phyloP scores from a whole-genome alignment of 2,329 filamentous ascomycete genomes.

The Ceratocystis destructans region DNA sequence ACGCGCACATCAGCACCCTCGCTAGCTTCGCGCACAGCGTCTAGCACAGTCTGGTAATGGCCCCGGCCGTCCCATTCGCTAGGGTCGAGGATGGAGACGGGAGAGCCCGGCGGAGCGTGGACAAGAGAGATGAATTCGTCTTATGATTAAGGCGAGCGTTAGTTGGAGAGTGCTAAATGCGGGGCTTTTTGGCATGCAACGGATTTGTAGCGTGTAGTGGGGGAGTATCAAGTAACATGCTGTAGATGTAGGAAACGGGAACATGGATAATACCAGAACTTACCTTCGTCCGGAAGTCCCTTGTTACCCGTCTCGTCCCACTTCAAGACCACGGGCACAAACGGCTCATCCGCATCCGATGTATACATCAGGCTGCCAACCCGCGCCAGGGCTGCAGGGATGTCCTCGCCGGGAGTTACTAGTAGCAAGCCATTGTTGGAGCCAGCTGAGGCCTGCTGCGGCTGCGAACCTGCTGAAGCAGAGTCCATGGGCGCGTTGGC shows the following conservation, averaged over 20 bases:
- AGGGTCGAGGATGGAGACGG: conserved; percentile 52
- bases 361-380: conserved; percentile 49
- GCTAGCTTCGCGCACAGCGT: conserved; percentile 52
- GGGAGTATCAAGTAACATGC: background rate
- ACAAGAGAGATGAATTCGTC: conserved; percentile 59
- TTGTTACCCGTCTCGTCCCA: conserved; percentile 39
- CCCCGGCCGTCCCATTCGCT: conserved; percentile 60
- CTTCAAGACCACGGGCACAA: conserved; percentile 58
- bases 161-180: background rate
- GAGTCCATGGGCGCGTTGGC: conserved; percentile 57
- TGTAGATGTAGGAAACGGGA: background rate
- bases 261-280: conserved; percentile 22
- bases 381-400: conserved; percentile 45
- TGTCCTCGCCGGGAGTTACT: conserved; percentile 38
- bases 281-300: conserved; percentile 48
- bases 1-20: conserved; percentile 57
- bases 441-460: conserved; percentile 10
- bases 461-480: conserved; percentile 21
- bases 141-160: conserved; percentile 26
- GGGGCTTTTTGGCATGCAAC: background rate
- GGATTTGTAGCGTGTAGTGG: background rate
- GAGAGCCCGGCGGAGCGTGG: conserved; percentile 35
- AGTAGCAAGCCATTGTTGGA: conserved; percentile 34
- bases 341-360: conserved; percentile 77
- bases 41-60: conserved; percentile 54